These are phyloP conservation scores for Chaetomium fimeti DNA, from an alignment of 495 filamentous ascomycete species.

Conservation along the genomic window DNA sequence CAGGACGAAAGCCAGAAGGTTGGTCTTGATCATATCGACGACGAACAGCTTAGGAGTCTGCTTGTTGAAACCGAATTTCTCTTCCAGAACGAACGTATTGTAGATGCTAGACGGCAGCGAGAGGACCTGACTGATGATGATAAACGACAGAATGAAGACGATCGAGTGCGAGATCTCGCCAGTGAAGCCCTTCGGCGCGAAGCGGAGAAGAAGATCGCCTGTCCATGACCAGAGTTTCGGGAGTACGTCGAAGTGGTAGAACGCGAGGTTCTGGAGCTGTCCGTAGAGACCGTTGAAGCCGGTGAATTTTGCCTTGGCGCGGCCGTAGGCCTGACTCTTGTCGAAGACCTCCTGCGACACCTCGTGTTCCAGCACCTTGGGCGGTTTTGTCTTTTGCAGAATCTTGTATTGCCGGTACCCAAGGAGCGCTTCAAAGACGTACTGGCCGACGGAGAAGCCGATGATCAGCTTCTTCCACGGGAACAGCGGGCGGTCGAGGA, in stretches of 20 bases:
- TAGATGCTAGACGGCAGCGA: conserved; percentile 83
- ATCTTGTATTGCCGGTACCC: conserved; percentile 84
- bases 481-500: conserved; percentile 86
- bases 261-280: conserved; percentile 79
- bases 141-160: conserved; percentile 86
- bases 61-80: conserved; percentile 99
- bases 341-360: conserved; percentile 89
- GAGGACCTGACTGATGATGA: conserved; percentile 71
- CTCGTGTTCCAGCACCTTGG: conserved; percentile 79
- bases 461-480: conserved; percentile 97
- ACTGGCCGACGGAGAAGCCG: conserved; percentile 87
- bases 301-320: conserved; percentile 88
- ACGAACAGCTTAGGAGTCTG: conserved; percentile 87
- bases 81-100: conserved; percentile 90
- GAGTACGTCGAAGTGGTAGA: conserved; percentile 87
- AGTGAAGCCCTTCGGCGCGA: conserved; percentile 71
- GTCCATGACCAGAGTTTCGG: conserved; percentile 85
- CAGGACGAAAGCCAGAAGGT: conserved; percentile 73
- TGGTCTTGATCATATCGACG: conserved; percentile 87
- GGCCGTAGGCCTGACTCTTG: conserved; percentile 94
- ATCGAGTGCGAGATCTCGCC: conserved; percentile 94
- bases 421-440: conserved; percentile 79
- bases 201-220: conserved; percentile 68
- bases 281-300: conserved; percentile 76
- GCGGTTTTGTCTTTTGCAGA: conserved; percentile 72